phyloP scores from a whole-genome alignment of 108 stramenopile species.

The Mediolabrus comicus region DNA sequence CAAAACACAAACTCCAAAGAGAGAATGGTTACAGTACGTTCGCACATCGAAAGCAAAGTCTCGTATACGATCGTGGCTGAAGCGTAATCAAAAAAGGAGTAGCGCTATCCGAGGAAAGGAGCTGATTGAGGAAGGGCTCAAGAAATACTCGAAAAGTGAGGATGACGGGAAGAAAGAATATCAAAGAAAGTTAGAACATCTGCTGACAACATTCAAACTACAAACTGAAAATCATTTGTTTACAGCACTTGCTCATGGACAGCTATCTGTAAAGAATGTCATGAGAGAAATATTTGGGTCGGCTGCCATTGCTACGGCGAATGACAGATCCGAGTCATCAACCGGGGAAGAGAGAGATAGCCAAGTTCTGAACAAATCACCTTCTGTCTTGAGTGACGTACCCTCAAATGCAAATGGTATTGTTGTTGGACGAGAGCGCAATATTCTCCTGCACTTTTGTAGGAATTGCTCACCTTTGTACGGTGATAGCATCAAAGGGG shows the following conservation, averaged over 20 bases:
- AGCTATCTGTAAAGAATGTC: conserved; percentile 17
- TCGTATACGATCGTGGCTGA: conserved; percentile 26
- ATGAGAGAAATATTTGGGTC: conserved; percentile 28
- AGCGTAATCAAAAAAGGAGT: conserved; percentile 16
- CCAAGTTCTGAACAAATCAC: background rate
- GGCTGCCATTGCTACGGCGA: background rate
- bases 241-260: conserved; percentile 21
- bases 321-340: background rate
- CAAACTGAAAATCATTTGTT: conserved; percentile 14
- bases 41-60: conserved; percentile 29
- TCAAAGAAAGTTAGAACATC: conserved; percentile 12
- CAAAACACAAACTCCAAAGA: conserved; percentile 17
- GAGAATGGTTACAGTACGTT: conserved; percentile 24
- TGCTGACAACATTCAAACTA: conserved; percentile 12
- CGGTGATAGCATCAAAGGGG: conserved; percentile 18
- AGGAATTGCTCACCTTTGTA: conserved; percentile 15
- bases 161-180: conserved; percentile 19
- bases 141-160: conserved; percentile 8
- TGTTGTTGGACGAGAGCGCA: conserved; percentile 30
- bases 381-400: background rate
- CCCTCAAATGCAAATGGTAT: conserved; percentile 10
- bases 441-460: conserved; percentile 21
- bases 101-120: conserved; percentile 12
- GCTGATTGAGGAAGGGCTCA: conserved; percentile 11
- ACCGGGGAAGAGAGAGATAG: background rate